Conservation (phyloP, 2,329 filamentous ascomycete genomes). For the Aspergillus fischeri region DNA sequence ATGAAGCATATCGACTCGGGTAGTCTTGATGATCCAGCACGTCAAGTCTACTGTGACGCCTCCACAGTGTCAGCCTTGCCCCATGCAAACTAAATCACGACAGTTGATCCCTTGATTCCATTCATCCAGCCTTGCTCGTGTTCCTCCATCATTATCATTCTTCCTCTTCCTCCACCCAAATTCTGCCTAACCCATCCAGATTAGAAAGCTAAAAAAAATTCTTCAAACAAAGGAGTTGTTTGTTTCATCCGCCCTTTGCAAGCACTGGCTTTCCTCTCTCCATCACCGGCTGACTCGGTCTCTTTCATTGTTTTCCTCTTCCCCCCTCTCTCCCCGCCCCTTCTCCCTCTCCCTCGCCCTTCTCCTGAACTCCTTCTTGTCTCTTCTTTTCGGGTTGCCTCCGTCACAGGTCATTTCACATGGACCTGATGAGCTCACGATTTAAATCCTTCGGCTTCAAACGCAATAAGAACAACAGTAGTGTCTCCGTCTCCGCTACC, state of each 20-base stretch:
- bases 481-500: slow-evolving; percentile 16
- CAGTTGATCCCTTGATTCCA: slow-evolving; percentile 4
- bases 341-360: slow-evolving; percentile 9
- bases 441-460: slow-evolving; percentile 50
- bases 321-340: slow-evolving; percentile 15
- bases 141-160: slow-evolving; percentile 2
- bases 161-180: slow-evolving; percentile 5
- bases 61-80: slow-evolving; percentile 5
- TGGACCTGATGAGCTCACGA: slow-evolving; percentile 51
- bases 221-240: background rate
- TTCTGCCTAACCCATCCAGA: background rate
- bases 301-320: slow-evolving; percentile 2
- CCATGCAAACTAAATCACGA: slow-evolving; percentile 4
- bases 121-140: slow-evolving; percentile 2
- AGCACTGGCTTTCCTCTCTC: slow-evolving; percentile 11
- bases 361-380: slow-evolving; percentile 5
- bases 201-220: background rate
- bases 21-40: background rate
- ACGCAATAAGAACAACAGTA: slow-evolving; percentile 47
- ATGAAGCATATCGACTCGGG: background rate
- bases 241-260: slow-evolving; percentile 1
- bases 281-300: slow-evolving; percentile 12
- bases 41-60: background rate
- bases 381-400: slow-evolving; percentile 9
- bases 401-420: slow-evolving; percentile 25